Conservation (phyloP, 1,284 basidiomycete genomes). For the Microbotryomycetes sp. region DNA sequence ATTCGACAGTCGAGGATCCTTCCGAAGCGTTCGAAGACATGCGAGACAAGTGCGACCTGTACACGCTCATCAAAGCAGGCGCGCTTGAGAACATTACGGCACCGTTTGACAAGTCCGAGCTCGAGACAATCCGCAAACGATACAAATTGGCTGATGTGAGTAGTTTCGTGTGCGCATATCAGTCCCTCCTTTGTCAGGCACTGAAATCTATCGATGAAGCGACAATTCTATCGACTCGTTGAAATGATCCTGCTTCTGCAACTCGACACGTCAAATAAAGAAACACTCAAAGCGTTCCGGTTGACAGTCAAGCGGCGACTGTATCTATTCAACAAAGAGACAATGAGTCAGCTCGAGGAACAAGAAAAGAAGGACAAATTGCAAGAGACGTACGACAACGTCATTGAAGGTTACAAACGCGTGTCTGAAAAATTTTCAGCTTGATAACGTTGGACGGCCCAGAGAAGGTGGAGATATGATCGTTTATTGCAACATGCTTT, state of each 20-base stretch:
- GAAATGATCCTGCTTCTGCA: conserved; percentile 83
- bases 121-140: conserved; percentile 66
- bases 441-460: neutral
- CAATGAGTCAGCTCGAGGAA: conserved; percentile 43
- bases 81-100: conserved; percentile 54
- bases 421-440: conserved; percentile 17
- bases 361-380: conserved; percentile 79
- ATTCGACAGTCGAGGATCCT: conserved; percentile 76
- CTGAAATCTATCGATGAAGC: conserved; percentile 46
- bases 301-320: conserved; percentile 74
- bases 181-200: neutral
- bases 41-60: conserved; percentile 82
- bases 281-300: conserved; percentile 22
- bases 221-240: conserved; percentile 83
- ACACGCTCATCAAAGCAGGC: conserved; percentile 61
- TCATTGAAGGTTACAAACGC: conserved; percentile 65
- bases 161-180: conserved; percentile 17
- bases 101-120: conserved; percentile 69
- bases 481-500: neutral
- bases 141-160: conserved; percentile 82
- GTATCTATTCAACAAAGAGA: conserved; percentile 87
- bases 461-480: neutral
- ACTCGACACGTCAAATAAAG: conserved; percentile 43
- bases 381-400: conserved; percentile 85
- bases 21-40: conserved; percentile 93